Conservation (phyloP, 1,284 basidiomycete species). For the Bondarzewia mesenterica region DNA sequence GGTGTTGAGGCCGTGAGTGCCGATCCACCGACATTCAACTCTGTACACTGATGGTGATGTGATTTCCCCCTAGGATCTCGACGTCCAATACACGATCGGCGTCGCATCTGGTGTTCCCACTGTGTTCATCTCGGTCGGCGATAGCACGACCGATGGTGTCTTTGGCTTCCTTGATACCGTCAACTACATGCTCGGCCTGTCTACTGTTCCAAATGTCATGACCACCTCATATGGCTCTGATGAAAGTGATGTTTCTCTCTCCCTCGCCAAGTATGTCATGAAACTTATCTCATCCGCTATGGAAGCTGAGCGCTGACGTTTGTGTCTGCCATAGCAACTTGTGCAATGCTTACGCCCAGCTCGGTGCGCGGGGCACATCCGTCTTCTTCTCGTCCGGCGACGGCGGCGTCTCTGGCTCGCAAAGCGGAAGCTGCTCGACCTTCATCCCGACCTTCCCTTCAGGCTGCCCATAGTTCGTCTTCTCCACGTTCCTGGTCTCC, state of each 20-base stretch:
- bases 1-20: slow-evolving; percentile 28
- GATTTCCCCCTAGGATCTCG: neutral
- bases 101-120: slow-evolving; percentile 55
- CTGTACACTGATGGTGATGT: slow-evolving; percentile 1
- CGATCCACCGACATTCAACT: slow-evolving; percentile 37
- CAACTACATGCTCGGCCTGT: slow-evolving; percentile 17
- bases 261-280: slow-evolving; percentile 9
- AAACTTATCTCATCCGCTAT: slow-evolving; percentile 8
- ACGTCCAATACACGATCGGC: slow-evolving; percentile 44
- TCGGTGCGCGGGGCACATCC: slow-evolving; percentile 53
- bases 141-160: slow-evolving; percentile 19
- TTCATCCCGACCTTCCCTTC: slow-evolving; percentile 71
- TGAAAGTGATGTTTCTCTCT: slow-evolving; percentile 17
- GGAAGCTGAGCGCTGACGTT: slow-evolving; percentile 28
- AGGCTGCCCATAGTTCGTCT: slow-evolving; percentile 31
- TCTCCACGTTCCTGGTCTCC: neutral
- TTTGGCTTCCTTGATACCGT: slow-evolving; percentile 19
- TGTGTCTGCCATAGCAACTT: slow-evolving; percentile 30
- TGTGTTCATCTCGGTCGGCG: slow-evolving; percentile 41
- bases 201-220: slow-evolving; percentile 19
- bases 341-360: slow-evolving; percentile 50
- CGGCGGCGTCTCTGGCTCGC: slow-evolving; percentile 46
- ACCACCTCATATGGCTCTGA: slow-evolving; percentile 21
- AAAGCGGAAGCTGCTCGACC: slow-evolving; percentile 38
- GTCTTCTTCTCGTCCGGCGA: slow-evolving; percentile 64